These are phyloP conservation scores for Diaporthe sp. DNA, from an alignment of 2,329 filamentous ascomycete genomes.

Conservation along the genomic window DNA sequence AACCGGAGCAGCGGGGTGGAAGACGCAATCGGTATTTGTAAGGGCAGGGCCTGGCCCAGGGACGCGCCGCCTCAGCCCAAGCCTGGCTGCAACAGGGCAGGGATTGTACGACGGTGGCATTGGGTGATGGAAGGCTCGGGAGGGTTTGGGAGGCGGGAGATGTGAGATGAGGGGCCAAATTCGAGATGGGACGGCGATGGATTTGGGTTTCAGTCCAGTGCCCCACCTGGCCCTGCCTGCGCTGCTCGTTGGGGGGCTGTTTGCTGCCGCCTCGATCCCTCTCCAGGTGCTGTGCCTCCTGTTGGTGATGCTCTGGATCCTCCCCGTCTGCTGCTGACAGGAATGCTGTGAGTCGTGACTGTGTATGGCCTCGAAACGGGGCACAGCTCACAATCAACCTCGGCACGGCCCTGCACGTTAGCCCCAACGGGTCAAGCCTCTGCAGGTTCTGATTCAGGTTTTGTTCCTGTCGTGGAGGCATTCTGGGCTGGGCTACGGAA, in stretches of 20 bases:
- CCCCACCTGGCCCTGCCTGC: not conserved
- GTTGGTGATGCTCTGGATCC: conserved; percentile 12
- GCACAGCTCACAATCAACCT: conserved; percentile 2
- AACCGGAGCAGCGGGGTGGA: conserved; percentile 2
- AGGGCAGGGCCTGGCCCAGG: not conserved
- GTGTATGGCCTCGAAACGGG: not conserved
- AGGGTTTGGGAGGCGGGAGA: not conserved
- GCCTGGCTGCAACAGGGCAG: conserved; percentile 23
- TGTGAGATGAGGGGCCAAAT: not conserved
- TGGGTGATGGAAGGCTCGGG: conserved; percentile 8
- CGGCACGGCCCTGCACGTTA: conserved; percentile 7
- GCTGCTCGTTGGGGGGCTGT: conserved; percentile 13
- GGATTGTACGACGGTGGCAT: conserved; percentile 8
- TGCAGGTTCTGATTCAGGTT: conserved; percentile 11
- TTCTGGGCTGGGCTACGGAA: conserved; percentile 2
- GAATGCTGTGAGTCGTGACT: not conserved
- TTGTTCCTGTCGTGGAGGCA: not conserved
- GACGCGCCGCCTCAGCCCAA: conserved; percentile 13
- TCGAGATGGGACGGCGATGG: conserved; percentile 7
- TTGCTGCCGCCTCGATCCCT: not conserved
- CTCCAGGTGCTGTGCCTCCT: not conserved
- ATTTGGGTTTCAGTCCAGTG: conserved; percentile 11
- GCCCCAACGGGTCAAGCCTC: not conserved
- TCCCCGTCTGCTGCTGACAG: not conserved
- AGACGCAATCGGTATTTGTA: conserved; percentile 27